Evolutionary conservation across 2,329 filamentous ascomycete species (phyloP), one percentile per base, ranked within the genome.

Genomic region (Aspergillus glaucus): DNA sequence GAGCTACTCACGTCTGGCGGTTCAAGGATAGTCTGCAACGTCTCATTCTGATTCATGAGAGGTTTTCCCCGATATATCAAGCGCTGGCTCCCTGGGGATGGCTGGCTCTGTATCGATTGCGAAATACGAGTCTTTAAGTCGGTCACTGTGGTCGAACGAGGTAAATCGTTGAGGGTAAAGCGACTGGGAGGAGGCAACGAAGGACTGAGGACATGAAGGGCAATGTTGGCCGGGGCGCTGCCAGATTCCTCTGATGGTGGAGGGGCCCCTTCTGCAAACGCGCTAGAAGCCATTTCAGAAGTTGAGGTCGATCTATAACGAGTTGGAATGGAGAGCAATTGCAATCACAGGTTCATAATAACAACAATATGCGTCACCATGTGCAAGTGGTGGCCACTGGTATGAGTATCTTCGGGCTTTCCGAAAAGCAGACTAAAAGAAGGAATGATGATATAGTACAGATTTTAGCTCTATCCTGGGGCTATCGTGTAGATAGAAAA

Each of bases 61-160:
- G 76, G 73, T 48, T 76, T 71, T 17, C 81, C 81, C 44, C 73
- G 68, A 55, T 81, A 82, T 17, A 84, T 81, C 50, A 85, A 62
- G 40, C 79, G 72, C 66, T 84, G 81, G 40, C 69, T 62, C 15
- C 69, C 62, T 1, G 74, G 69, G 7, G 64, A 45, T 28, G 77
- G 75, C 47, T 69, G 68, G 26, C 67, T 68, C 7, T 76, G 69
- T n/a, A 82, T 62, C 8, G 69, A 64, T 50, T 75, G 59, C 43
- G 75, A 70, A 48, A 85, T 78, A 47, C 68, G 73, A 40, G 69
- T 59, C 54, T 79, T 80, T n/a, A 85, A 66, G 44, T 75, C 68
- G 17, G 65, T 71, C 43, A 85, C 63, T 2, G 76, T 82, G 2
- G 68, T 69, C 43, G 56, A 61, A 5, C 69, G 55, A 26, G 65